Evolutionary conservation across 805 yeast genomes (phyloP).

Genomic region (Cyberlindnera euphorbiae): DNA sequence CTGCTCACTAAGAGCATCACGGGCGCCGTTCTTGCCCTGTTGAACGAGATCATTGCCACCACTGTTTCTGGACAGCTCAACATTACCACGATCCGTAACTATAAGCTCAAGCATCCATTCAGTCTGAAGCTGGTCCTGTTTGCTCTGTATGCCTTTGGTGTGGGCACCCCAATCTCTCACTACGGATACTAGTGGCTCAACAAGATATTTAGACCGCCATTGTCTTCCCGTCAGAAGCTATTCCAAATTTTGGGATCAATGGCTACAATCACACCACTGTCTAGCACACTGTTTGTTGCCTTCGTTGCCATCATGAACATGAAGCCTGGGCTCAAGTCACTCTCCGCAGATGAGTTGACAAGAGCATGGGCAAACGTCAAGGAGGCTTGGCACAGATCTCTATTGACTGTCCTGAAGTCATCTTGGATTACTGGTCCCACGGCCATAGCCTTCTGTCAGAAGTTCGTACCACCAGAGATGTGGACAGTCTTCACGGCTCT

Average conservation of each 20-base stretch:
- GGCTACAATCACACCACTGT: slow-evolving; percentile 50
- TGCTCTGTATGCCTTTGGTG: slow-evolving; percentile 49
- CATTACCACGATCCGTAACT: slow-evolving; percentile 15
- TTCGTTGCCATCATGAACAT: slow-evolving; percentile 50
- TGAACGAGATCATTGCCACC: slow-evolving; percentile 57
- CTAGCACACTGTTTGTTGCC: slow-evolving; percentile 43
- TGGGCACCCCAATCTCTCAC: slow-evolving; percentile 58
- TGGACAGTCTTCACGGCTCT: slow-evolving; percentile 63
- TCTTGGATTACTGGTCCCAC: slow-evolving; percentile 52
- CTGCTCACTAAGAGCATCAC: slow-evolving; percentile 55
- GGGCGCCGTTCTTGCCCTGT: slow-evolving; percentile 46
- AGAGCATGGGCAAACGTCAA: slow-evolving; percentile 18
- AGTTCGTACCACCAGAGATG: slow-evolving; percentile 47
- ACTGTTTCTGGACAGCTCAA: slow-evolving; percentile 42
- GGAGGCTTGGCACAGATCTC: slow-evolving; percentile 35
- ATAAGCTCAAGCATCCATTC: slow-evolving; percentile 22
- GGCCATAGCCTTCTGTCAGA: slow-evolving; percentile 52
- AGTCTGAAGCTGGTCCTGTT: slow-evolving; percentile 42
- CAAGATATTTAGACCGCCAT: slow-evolving; percentile 38
- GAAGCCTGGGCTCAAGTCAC: slow-evolving; percentile 16
- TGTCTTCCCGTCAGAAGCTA: slow-evolving; percentile 35
- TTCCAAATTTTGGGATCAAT: slow-evolving; percentile 48
- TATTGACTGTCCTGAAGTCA: slow-evolving; percentile 42
- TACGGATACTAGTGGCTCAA: slow-evolving; percentile 45
- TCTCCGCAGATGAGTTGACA: slow-evolving; percentile 11